Conservation (phyloP, 306 rosid genomes). For the Glycine soja region DNA sequence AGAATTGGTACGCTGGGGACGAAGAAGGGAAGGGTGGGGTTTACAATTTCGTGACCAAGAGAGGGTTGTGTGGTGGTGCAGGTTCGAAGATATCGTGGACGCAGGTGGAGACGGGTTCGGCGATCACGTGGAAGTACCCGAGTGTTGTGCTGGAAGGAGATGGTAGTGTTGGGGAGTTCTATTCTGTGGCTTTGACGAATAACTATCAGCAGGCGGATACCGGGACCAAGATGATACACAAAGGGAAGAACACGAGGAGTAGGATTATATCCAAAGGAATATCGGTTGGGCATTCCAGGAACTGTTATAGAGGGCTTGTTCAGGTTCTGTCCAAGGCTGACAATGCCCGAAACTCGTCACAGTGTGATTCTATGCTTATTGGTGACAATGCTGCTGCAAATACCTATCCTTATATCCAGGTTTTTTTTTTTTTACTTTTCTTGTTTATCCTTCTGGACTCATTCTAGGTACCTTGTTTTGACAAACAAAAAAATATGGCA, state of each 20-base stretch:
- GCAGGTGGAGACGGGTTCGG: conserved; percentile 17
- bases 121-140: conserved; percentile 20
- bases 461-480: too few relatives aligned
- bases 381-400: neutral
- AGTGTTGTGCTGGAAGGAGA: conserved; percentile 12
- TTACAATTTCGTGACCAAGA: conserved; percentile 10
- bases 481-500: too few relatives aligned
- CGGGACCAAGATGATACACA: conserved; percentile 9
- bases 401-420: conserved; percentile 17
- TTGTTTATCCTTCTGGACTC: too few relatives aligned
- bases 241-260: conserved; percentile 11
- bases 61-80: neutral
- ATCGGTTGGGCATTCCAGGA: neutral
- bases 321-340: neutral
- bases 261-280: neutral
- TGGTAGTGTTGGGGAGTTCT: neutral
- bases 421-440: neutral
- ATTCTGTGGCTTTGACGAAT: conserved; percentile 1
- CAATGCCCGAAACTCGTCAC: neutral
- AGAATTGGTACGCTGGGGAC: conserved; percentile 22
- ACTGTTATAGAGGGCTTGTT: conserved; percentile 10
- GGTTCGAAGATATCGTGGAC: conserved; percentile 11
- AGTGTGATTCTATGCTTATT: conserved; percentile 7
- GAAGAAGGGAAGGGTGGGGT: neutral
- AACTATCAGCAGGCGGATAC: conserved; percentile 17